These are phyloP conservation scores for Colletotrichum sublineola DNA, from an alignment of 2,329 filamentous ascomycete species.

Conservation along the genomic window DNA sequence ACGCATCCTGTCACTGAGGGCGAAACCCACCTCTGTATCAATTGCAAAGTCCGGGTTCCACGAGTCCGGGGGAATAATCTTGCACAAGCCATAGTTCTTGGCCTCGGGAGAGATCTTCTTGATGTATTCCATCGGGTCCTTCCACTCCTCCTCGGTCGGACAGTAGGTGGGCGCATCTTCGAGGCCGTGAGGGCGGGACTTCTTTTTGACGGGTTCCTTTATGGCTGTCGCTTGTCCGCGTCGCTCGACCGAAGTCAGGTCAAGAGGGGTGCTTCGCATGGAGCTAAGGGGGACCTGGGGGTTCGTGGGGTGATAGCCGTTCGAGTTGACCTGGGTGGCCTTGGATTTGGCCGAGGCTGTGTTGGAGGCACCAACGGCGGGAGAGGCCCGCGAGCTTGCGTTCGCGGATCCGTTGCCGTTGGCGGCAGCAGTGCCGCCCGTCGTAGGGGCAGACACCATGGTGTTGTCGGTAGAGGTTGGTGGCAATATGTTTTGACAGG, in stretches of 20 bases:
- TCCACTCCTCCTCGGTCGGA: slow-evolving; percentile 94
- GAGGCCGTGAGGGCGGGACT: slow-evolving; percentile 84
- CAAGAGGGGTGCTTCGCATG: slow-evolving; percentile 74
- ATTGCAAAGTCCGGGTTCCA: slow-evolving; percentile 98
- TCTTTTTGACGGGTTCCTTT: slow-evolving; percentile 81
- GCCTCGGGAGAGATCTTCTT: slow-evolving; percentile 91
- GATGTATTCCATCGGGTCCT: slow-evolving; percentile 93
- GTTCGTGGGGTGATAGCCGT: slow-evolving; percentile 66
- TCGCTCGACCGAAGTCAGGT: slow-evolving; percentile 91
- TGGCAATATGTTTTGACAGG: slow-evolving; percentile 20
- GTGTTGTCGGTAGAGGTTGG: slow-evolving; percentile 41
- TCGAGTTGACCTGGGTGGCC: slow-evolving; percentile 63
- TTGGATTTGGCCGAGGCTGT: slow-evolving; percentile 62
- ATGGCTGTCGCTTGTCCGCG: slow-evolving; percentile 84
- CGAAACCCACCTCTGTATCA: slow-evolving; percentile 83
- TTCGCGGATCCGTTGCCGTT: slow-evolving; percentile 58
- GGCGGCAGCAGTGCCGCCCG: slow-evolving; percentile 53
- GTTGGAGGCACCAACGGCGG: slow-evolving; percentile 56
- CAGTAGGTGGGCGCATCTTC: slow-evolving; percentile 91
- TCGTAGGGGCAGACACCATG: slow-evolving; percentile 58
- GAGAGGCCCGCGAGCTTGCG: slow-evolving; percentile 66
- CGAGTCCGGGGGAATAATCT: slow-evolving; percentile 91
- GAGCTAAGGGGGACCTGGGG: slow-evolving; percentile 67
- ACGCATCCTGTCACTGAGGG: no score
- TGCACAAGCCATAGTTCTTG: slow-evolving; percentile 90